These are phyloP conservation scores for Lanmaoa pseudosensibilis DNA, from an alignment of 768 basidiomycete species.

Conservation along the genomic window DNA sequence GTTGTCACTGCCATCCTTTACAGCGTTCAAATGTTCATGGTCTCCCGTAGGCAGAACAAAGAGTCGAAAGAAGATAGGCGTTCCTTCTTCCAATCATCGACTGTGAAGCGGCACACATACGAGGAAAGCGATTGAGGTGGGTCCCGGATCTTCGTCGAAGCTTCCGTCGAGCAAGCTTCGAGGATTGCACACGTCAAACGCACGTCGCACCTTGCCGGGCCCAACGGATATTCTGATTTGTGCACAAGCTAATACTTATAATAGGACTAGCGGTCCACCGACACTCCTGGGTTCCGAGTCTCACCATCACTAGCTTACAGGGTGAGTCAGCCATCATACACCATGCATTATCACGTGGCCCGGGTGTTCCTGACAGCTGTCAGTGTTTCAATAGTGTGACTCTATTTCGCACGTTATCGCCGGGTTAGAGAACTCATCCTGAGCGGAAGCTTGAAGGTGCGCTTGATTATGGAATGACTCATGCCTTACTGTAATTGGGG, in stretches of 20 bases:
- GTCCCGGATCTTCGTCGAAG: background rate
- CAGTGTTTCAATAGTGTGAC: background rate
- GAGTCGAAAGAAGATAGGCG: too few relatives aligned
- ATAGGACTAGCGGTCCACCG: background rate
- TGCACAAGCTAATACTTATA: background rate
- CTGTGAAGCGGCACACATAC: background rate
- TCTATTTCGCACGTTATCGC: background rate
- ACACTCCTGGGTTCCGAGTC: background rate
- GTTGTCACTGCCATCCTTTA: background rate
- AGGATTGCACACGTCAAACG: background rate
- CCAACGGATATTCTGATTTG: background rate
- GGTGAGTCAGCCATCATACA: background rate
- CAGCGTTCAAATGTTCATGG: background rate
- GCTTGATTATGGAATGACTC: background rate
- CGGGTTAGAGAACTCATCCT: background rate
- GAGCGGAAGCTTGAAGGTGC: background rate
- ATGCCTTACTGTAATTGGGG: background rate
- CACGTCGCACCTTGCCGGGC: background rate
- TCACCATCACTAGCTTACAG: too few relatives aligned
- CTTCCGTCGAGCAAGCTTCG: background rate
- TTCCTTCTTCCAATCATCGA: background rate
- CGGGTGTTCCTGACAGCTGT: background rate
- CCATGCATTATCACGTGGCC: too few relatives aligned
- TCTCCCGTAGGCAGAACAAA: background rate
- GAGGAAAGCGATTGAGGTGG: background rate